Evolutionary conservation across 495 filamentous ascomycete species (phyloP).

Genomic region (Thermochaetoides thermophila): DNA sequence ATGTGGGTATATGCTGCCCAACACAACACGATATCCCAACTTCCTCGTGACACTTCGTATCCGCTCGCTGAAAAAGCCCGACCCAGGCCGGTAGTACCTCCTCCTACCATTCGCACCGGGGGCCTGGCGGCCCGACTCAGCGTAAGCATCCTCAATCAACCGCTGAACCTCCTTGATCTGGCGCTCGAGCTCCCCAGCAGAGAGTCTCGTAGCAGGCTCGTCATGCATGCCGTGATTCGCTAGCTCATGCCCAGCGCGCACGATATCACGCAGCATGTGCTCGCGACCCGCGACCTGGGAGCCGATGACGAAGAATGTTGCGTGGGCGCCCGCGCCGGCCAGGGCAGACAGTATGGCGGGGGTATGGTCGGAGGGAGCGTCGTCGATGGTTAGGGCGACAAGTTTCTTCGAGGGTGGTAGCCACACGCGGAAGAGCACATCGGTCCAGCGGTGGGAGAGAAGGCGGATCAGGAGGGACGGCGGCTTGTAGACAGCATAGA

Average conservation of each 20-base stretch:
- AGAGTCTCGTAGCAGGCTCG: slow-evolving; percentile 44
- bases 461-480: slow-evolving; percentile 49
- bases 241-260: slow-evolving; percentile 53
- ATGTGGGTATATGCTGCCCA: slow-evolving; percentile 77
- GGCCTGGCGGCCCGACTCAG: slow-evolving; percentile 9
- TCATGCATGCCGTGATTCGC: slow-evolving; percentile 81
- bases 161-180: slow-evolving; percentile 32
- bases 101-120: slow-evolving; percentile 5
- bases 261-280: slow-evolving; percentile 40
- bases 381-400: slow-evolving; percentile 73
- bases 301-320: slow-evolving; percentile 73
- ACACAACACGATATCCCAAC: slow-evolving; percentile 50
- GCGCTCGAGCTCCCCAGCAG: slow-evolving; percentile 22
- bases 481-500: slow-evolving; percentile 62
- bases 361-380: slow-evolving; percentile 63
- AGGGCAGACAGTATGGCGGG: slow-evolving; percentile 52
- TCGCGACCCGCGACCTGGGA: slow-evolving; percentile 51
- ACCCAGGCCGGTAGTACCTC: slow-evolving; percentile 65
- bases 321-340: slow-evolving; percentile 38
- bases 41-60: slow-evolving; percentile 42
- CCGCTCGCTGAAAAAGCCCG: slow-evolving; percentile 56
- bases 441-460: slow-evolving; percentile 54
- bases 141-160: slow-evolving; percentile 43
- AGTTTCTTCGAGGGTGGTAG: slow-evolving; percentile 38
- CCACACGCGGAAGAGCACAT: slow-evolving; percentile 56